A percentile compares a stretch with the other conserved stretches of the same genome.
phyloP scores from a whole-genome alignment of 1,284 basidiomycete species.

The Apiotrichum porosum region DNA sequence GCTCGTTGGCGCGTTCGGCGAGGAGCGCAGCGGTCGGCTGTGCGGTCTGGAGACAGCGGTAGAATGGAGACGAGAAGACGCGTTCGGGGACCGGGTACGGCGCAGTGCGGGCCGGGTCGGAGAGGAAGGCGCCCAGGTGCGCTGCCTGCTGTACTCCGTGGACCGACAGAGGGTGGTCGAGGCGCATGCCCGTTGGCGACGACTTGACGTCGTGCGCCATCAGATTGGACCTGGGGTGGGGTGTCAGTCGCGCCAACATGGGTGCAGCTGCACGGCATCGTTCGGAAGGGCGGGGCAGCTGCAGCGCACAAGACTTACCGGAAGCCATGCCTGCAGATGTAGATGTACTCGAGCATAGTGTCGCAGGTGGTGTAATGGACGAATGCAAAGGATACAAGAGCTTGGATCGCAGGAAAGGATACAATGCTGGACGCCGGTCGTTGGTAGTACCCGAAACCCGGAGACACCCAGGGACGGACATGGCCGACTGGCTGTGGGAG shows the following conservation, averaged over 20 bases:
- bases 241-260: no score
- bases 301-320: conserved; percentile 32
- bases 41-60: conserved; percentile 53
- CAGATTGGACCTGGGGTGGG: conserved; percentile 1
- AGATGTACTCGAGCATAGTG: conserved; percentile 51
- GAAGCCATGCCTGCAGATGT: conserved; percentile 53
- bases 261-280: no score
- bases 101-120: conserved; percentile 17
- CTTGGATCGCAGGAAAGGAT: no score
- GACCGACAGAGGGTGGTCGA: conserved; percentile 12
- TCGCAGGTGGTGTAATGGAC: no score
- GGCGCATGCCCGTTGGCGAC: background rate
- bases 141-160: conserved; percentile 50
- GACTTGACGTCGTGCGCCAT: background rate
- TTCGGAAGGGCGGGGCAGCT: background rate
- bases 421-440: no score
- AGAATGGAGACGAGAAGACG: conserved; percentile 47
- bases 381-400: no score
- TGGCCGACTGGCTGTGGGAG: no score
- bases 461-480: no score
- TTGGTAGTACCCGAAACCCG: no score
- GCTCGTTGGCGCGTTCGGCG: background rate
- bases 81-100: conserved; percentile 39
- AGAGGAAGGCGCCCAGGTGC: conserved; percentile 42
- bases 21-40: conserved; percentile 39